Evolutionary conservation across 495 filamentous ascomycete species (phyloP), one percentile per base, ranked within the genome.

Genomic region (Hypoxylon fragiforme): DNA sequence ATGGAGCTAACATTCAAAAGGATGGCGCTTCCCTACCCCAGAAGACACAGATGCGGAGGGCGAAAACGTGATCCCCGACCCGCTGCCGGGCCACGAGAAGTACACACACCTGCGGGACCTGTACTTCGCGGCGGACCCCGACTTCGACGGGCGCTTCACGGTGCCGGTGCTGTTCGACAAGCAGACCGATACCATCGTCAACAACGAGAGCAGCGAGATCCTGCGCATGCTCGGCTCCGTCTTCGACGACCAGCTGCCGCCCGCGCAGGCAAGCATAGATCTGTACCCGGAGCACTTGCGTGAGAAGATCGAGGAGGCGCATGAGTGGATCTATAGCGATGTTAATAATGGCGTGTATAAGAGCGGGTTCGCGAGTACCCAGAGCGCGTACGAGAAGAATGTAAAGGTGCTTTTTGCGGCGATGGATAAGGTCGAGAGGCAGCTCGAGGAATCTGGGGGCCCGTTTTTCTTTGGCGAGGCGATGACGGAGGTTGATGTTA

Each of bases 141-240:
- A 75, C 26, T 94, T 90, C 66, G 69, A 75, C 37, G 88, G 87
- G 1, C 78, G 88, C 9, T 91, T 83, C 71, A 91, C 88, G 1
- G 87, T 92, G 1, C 89, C 89, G 0, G 79, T 81, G 15, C 75
- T 94, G 12, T 92, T 86, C 78, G 89, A 94, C 71, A 88, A 78
- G 61, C 83, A 87, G 70, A 70, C 72, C 38, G 74, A 82, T 55
- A 84, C 80, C 16, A 89, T 92, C 59, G 88, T 91, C 42, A 90
- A 78, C 72, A 92, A 94, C 62, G 89, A 92, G 75, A 88, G 84
- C 57, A 82, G 80, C 64, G 89, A 92, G 76, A 88, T 94, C 57
- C 87, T 92, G 37, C 72, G 86, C 36, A 85, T 87, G 77, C 68
- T 89, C 5, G 84, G 83, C 49, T 70, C 70, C 5, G 82, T 49